Conservation (phyloP, 176 grass and related monocot genomes). For the Alloteropsis semialata region DNA sequence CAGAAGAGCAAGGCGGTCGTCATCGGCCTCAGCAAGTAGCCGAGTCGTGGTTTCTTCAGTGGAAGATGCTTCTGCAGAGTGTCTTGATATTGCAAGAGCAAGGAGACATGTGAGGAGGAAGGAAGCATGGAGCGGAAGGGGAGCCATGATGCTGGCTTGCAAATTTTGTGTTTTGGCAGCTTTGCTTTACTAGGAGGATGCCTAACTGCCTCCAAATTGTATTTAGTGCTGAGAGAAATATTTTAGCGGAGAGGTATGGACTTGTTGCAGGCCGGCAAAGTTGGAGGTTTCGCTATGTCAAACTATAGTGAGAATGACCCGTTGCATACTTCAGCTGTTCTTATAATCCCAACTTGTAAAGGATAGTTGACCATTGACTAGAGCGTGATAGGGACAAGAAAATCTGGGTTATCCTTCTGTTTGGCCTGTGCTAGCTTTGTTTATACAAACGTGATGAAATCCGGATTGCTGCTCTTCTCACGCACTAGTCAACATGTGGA, state of each 20-base stretch:
- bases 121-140: background rate
- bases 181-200: background rate
- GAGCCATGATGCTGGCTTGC: background rate
- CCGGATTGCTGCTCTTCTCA: background rate
- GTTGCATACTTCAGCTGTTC: background rate
- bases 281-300: background rate
- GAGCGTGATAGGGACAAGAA: background rate
- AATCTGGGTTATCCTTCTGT: background rate
- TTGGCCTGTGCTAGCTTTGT: background rate
- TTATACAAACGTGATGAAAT: background rate
- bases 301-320: background rate
- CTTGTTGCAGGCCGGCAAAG: background rate
- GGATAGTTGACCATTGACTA: background rate
- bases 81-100: background rate
- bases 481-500: background rate
- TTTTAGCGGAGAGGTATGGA: background rate
- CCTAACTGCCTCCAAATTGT: background rate
- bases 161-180: background rate
- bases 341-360: background rate
- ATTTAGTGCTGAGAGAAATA: background rate
- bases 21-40: background rate
- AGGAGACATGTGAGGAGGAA: background rate
- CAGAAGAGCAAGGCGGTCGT: conserved; percentile 9
- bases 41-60: background rate
- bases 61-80: background rate